Evolutionary conservation across 306 rosid species (phyloP), one percentile per base, ranked within the genome.

Genomic region (Lupinus albus): DNA sequence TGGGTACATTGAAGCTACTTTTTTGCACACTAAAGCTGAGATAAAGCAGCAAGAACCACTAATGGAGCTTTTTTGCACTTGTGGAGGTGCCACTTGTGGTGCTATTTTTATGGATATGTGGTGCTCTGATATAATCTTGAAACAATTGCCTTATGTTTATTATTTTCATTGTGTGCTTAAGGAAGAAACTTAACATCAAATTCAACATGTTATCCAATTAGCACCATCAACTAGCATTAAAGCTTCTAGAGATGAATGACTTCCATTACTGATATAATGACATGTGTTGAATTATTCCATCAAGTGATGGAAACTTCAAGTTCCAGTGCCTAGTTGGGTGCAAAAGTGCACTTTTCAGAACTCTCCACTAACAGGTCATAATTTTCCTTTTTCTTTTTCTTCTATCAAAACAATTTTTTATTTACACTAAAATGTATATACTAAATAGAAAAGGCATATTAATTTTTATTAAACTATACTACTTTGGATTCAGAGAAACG

Each of bases 11-110:
- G 73, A 56, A 71, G 68, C 50, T 57, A n/a, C 62, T 13, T 61
- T 61, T n/a, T 49, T 1, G 13, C 62, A 25, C 61, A 61, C 38
- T 67, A 44, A 53, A 45, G 16, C 30, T 60, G 67, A 52, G 82
- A 72, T 44, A 78, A 78, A 61, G 75, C 55, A 67, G 28, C 33
- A 67, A 61, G 75, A 66, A 73, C 78, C 64, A 72, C 63, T 74
- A 67, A 66, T n/a, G n/a, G n/a, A n/a, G n/a, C n/a, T n/a, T n/a
- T n/a, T n/a, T n/a, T n/a, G n/a, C n/a, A n/a, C n/a, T n/a, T n/a
- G n/a, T n/a, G 75, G 13, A 59, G 44, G 42, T 72, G 67, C 61
- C 39, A 17, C 18, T 53, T 67, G 55, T 61, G 67, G 44, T 73
- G 30, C 35, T 47, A 17, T 12, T 61, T 72, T 41, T 41, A 59